Evolutionary conservation across 495 filamentous ascomycete genomes (phyloP).

Genomic region (Physcia stellaris): DNA sequence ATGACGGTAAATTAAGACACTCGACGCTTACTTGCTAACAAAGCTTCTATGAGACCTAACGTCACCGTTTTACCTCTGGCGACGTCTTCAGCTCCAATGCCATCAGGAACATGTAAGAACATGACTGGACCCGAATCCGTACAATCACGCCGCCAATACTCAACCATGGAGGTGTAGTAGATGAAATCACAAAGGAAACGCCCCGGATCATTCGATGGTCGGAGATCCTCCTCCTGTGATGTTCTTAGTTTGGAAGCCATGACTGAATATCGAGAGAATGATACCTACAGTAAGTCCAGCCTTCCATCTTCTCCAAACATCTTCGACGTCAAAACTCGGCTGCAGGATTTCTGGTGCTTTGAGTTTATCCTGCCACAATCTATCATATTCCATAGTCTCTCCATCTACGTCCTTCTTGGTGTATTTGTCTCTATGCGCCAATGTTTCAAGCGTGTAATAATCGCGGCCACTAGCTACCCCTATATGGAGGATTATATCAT

Average conservation of each 20-base stretch:
- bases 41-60: conserved; percentile 52
- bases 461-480: conserved; percentile 62
- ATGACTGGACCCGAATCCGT: conserved; percentile 34
- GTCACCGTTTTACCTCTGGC: conserved; percentile 47
- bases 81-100: conserved; percentile 39
- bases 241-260: neutral
- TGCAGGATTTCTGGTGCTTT: conserved; percentile 25
- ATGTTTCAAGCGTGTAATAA: conserved; percentile 56
- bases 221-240: conserved; percentile 35
- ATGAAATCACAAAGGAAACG: conserved; percentile 80
- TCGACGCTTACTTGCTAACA: conserved; percentile 40
- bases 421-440: conserved; percentile 68
- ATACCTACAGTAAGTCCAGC: conserved; percentile 25
- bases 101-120: conserved; percentile 69
- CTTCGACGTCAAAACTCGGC: conserved; percentile 36
- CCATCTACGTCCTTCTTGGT: conserved; percentile 53
- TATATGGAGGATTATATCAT: conserved; percentile 62
- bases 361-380: conserved; percentile 30
- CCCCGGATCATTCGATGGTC: conserved; percentile 61
- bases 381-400: conserved; percentile 35
- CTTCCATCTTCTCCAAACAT: conserved; percentile 43
- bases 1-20: no score
- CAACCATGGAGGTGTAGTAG: conserved; percentile 56
- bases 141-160: conserved; percentile 14
- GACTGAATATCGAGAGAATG: conserved; percentile 1